Base-by-base conservation (phyloP, 2,329 filamentous ascomycete species). In the Myriosclerotinia scirpicola region DNA sequence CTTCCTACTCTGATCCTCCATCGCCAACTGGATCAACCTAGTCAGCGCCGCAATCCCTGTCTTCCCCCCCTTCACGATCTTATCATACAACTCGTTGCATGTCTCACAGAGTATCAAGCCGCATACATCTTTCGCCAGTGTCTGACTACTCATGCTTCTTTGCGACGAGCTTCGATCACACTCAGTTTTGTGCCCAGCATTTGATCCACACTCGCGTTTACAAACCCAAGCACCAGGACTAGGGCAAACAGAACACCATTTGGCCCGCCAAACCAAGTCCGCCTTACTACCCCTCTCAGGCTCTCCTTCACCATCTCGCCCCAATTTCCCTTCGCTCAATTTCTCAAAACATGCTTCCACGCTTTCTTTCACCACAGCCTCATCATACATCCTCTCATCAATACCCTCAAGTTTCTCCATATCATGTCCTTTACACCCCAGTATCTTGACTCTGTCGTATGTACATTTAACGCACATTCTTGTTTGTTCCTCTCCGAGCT, bases 381-480 rank as follows among this genome's bases (percentile, higher is more conserved):
- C 55, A 56, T 71, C 54, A 30, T 65, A 71, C 9, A 65, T 62
- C 1, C 67, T 22, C 3, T 66, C 38, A 59, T 73, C 67, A 3
- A 69, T 26, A 8, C 67, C 71, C 5, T 60, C 30, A 5, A 70
- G 59, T 4, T 20, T 22, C 7, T 17, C 17, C 12, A 74, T 55
- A 3, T 30, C 5, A 34, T 75, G 73, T 3, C n/a, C 11, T 3
- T 30, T 22, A 44, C 74, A 76, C 1, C 60, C 63, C 26, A 72
- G 67, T 34, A 74, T 72, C 1, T 61, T 54, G 0, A 73, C 50
- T 1, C 74, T 54, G 0, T 40, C 26, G 11, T 66, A 70, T 0
- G 75, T 75, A 64, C 75, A 76, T 3, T 52, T 6, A 14, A 71
- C 54, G 34, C 75, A 76, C 72, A 76, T 74, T 17, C 66, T 70